These are phyloP conservation scores for Amaranthus tricolor DNA, from an alignment of 179 eudicot genomes.

Conservation along the genomic window DNA sequence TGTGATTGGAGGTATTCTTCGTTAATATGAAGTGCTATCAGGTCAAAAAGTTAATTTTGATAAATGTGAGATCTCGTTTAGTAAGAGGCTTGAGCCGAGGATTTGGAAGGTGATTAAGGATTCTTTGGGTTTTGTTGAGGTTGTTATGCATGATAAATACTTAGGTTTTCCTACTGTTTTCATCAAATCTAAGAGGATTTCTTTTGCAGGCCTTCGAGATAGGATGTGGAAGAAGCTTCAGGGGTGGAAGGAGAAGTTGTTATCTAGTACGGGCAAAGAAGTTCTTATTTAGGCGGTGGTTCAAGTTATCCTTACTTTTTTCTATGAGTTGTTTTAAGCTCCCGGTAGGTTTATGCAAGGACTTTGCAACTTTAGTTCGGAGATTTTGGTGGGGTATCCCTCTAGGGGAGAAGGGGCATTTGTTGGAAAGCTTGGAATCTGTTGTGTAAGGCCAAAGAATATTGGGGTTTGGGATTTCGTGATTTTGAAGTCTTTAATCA, in stretches of 20 bases:
- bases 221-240: too few relatives aligned
- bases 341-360: background rate
- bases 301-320: background rate
- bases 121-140: too few relatives aligned
- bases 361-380: background rate
- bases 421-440: background rate
- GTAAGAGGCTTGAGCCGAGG: too few relatives aligned
- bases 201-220: too few relatives aligned
- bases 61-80: too few relatives aligned
- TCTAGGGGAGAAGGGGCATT: background rate
- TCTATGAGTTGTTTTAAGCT: too few relatives aligned
- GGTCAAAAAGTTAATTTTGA: background rate
- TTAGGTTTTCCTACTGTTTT: too few relatives aligned
- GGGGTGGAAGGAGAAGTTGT: too few relatives aligned
- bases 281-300: background rate
- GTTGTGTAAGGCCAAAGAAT: background rate
- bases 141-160: too few relatives aligned
- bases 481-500: conserved; percentile 1
- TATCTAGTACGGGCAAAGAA: too few relatives aligned
- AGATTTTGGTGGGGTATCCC: background rate
- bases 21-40: background rate
- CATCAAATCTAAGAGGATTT: too few relatives aligned
- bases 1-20: background rate
- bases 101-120: too few relatives aligned
- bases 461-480: conserved; percentile 7